Base-by-base conservation (phyloP, 495 filamentous ascomycete species). In the Clohesyomyces aquaticus region DNA sequence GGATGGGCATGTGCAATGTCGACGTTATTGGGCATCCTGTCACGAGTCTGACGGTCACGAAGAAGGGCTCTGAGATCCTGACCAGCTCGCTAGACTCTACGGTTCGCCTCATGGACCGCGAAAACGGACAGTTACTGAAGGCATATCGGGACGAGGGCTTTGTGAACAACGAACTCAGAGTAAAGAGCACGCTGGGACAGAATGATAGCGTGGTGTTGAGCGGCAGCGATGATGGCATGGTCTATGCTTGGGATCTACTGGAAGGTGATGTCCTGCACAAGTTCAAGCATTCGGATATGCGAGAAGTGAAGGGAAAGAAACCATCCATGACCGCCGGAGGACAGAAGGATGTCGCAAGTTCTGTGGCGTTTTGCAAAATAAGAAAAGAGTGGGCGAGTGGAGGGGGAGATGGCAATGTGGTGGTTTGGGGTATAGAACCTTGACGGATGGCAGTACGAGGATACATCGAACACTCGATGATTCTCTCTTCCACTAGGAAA, bases 171-270 rank as follows among this genome's bases (percentile, higher is more conserved):
- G 64, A 59, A 32, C 72, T 74, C 43, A 63, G 73, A 12, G 55
- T 77, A 16, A 68, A 70, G 49, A 72, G 68, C 55, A 68, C 72
- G 41, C 53, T 78, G 32, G 76, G 70, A 21, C 43, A 68, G 42
- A 85, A 80, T 59, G 94, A 96, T 75, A 84, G 83, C 38, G 88
- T 85, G 32, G 90, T 95, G 9, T 70, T 98, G 21, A 88, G 85
- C 57, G 94, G 94, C n/a, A 88, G 89, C 66, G 93, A 97, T 76
- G 79, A 86, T 58, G 87, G 87, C 9, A 82, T 85, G 67, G 81
- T 96, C 18, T 91, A 88, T 81, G 90, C 87, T 12, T 98, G 93
- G 91, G 93, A 96, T 82, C 72, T 96, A n/a, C 68, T 96, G 51
- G 88, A 80, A 41, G 93, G 91, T 1, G 84, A 86, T 55, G 70